phyloP scores from a whole-genome alignment of 140 eudicot species.

The Cichorium intybus region DNA sequence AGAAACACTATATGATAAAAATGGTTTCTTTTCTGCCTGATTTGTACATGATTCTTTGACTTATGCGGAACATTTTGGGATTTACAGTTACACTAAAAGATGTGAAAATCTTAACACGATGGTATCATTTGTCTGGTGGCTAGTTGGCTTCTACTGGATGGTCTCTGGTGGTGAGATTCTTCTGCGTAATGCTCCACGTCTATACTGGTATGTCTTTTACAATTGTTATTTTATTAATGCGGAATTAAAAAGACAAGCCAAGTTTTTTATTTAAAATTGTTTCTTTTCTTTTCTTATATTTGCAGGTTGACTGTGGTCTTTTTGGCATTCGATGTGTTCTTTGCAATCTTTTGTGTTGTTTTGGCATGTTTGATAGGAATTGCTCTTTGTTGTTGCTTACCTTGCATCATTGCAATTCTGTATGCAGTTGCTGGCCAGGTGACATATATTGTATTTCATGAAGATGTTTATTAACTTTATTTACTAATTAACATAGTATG shows the following conservation, averaged over 20 bases:
- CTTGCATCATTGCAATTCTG: constrained; percentile 92
- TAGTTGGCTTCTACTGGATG: constrained; percentile 95
- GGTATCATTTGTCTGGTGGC: constrained; percentile 93
- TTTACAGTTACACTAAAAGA: constrained; percentile 58
- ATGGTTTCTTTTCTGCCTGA: background rate
- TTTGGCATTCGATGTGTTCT: constrained; percentile 92
- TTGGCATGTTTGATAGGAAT: constrained; percentile 91
- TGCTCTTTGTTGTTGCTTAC: constrained; percentile 97
- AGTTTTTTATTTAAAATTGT: background rate
- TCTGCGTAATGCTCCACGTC: constrained; percentile 68
- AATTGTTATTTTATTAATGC: background rate
- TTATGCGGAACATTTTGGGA: constrained; percentile 8
- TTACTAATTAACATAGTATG: background rate
- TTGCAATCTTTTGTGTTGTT: constrained; percentile 91
- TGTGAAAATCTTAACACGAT: constrained; percentile 87
- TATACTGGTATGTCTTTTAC: constrained; percentile 67
- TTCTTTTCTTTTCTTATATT: background rate
- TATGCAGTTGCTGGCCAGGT: constrained; percentile 98
- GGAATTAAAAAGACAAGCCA: background rate
- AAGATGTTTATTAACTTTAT: too few species aligned
- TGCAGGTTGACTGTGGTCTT: constrained; percentile 90
- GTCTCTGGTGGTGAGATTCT: constrained; percentile 82
- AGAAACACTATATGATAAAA: too few species aligned
- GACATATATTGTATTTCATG: constrained; percentile 4
- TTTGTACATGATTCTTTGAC: constrained; percentile 12